These are phyloP conservation scores for Pseudozyma pruni DNA, from an alignment of 1,284 basidiomycete species.

Conservation along the genomic window DNA sequence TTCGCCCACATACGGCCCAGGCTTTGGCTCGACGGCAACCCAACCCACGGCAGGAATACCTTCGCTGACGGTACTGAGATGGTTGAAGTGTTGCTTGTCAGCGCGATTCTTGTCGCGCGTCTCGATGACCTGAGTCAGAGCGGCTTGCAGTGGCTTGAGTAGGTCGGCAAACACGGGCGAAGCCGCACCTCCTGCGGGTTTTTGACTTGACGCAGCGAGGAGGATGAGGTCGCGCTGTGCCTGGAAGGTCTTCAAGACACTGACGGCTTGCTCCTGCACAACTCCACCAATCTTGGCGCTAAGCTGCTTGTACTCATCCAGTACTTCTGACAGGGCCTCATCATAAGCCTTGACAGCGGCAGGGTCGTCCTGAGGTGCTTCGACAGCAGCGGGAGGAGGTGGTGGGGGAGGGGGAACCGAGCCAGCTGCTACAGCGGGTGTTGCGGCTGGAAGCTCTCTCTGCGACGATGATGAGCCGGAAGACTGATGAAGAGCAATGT, in stretches of 20 bases:
- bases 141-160: slow-evolving; percentile 78
- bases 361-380: slow-evolving; percentile 69
- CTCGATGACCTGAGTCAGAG: slow-evolving; percentile 80
- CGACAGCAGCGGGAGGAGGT: slow-evolving; percentile 28
- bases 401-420: slow-evolving; percentile 26
- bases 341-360: slow-evolving; percentile 79
- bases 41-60: slow-evolving; percentile 89
- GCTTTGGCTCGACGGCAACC: slow-evolving; percentile 84
- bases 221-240: slow-evolving; percentile 78
- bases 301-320: slow-evolving; percentile 79
- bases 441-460: slow-evolving; percentile 23
- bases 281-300: slow-evolving; percentile 80
- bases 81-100: slow-evolving; percentile 83
- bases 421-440: slow-evolving; percentile 28
- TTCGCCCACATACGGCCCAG: slow-evolving; percentile 83
- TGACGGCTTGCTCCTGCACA: slow-evolving; percentile 74
- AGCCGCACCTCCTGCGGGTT: slow-evolving; percentile 73
- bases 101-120: slow-evolving; percentile 84
- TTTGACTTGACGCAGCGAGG: slow-evolving; percentile 79
- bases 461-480: slow-evolving; percentile 17
- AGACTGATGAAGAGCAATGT: slow-evolving; percentile 75
- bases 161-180: slow-evolving; percentile 74
- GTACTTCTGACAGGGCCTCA: slow-evolving; percentile 77
- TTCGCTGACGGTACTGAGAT: slow-evolving; percentile 83
- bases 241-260: slow-evolving; percentile 78